Percentiles rank a stretch among this genome's conserved stretches.
Evolutionary conservation across 148 eudicot species (phyloP).

Genomic region (Cornus controversa): DNA sequence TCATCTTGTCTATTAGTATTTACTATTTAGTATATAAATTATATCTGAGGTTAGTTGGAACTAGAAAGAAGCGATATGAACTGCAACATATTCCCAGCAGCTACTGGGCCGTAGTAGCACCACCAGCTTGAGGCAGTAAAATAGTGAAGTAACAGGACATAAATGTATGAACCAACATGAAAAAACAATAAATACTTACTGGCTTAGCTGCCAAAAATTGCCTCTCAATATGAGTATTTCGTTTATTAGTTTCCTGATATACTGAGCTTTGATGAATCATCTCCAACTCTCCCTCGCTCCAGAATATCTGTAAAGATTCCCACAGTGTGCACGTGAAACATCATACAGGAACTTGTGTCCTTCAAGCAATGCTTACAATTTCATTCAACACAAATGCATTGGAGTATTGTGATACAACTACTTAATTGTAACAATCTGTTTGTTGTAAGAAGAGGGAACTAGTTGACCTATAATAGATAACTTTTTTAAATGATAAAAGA

Average conservation of each 20-base stretch:
- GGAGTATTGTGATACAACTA: background rate
- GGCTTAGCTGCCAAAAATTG: constrained; percentile 48
- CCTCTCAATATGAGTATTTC: constrained; percentile 42
- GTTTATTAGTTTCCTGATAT: constrained; percentile 51
- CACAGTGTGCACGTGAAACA: background rate
- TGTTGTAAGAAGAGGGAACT: background rate
- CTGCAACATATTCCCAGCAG: background rate
- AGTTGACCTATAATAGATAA: background rate
- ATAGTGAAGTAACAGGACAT: background rate
- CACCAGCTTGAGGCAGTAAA: background rate
- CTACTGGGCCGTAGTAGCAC: background rate
- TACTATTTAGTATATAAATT: background rate
- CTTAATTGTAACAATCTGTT: background rate
- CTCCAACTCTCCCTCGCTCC: constrained; percentile 63
- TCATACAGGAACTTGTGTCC: background rate
- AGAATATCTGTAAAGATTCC: constrained; percentile 52
- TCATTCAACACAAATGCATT: background rate
- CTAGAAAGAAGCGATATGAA: background rate
- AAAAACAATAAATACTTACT: constrained; percentile 32
- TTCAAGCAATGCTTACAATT: background rate
- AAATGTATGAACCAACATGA: background rate
- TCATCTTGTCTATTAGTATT: background rate
- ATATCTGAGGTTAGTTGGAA: background rate
- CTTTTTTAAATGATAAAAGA: background rate
- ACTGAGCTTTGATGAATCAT: constrained; percentile 63